Evolutionary conservation across 208 protist species (phyloP), one percentile per base, ranked within the genome.

Genomic region (Acanthamoeba sp.): DNA sequence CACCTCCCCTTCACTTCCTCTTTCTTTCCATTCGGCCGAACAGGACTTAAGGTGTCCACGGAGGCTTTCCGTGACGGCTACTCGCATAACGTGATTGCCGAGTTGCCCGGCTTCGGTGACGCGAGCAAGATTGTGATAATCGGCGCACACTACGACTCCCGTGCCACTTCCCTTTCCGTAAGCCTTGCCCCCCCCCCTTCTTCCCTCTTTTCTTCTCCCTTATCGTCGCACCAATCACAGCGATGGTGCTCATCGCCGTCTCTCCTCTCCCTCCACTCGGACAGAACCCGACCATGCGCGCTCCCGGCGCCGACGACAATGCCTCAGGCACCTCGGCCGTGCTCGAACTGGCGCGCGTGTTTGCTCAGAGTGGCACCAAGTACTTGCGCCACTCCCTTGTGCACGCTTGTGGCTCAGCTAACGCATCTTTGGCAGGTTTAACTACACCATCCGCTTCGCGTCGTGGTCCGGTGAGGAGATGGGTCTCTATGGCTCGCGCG

Each of bases 221-320:
- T n/a, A n/a, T n/a, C n/a, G n/a, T n/a, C n/a, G n/a, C n/a, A n/a
- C n/a, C n/a, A n/a, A n/a, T n/a, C n/a, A n/a, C n/a, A n/a, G n/a
- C n/a, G n/a, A n/a, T n/a, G n/a, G n/a, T n/a, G n/a, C n/a, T n/a
- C n/a, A n/a, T n/a, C n/a, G n/a, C n/a, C n/a, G n/a, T n/a, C n/a
- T n/a, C n/a, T n/a, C n/a, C n/a, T n/a, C n/a, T n/a, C n/a, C n/a
- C n/a, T n/a, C n/a, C n/a, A n/a, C n/a, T n/a, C n/a, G n/a, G 14
- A 27, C 45, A 91, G 55, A 36, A 93, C 62, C 57, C 89, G 16
- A 76, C 6, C 50, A 9, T 66, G 62, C 42, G 94, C n/a, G 94
- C 94, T 20, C 94, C 94, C n/a, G 94, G 94, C 29, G 94, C 94
- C 18, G 91, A 95, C 38, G 94, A 95, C 91, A 94, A 95, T 40